Conservation (phyloP, 129 eudicot species). For the Tagetes erecta region DNA sequence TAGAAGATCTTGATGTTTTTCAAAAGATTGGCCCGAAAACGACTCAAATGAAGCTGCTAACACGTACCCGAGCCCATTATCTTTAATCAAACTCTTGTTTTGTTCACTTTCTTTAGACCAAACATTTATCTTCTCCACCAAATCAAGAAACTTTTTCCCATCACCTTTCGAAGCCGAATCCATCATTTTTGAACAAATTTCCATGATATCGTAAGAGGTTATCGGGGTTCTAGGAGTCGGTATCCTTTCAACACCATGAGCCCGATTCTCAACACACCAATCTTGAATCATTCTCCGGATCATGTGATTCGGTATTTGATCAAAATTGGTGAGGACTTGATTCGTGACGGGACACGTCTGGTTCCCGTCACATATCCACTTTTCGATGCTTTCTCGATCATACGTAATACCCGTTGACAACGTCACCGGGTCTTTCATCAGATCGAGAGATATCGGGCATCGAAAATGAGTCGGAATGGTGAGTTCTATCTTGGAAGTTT, state of each 20-base stretch:
- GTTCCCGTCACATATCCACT: constrained; percentile 68
- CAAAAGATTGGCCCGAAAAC: constrained; percentile 41
- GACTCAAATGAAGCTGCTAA: constrained; percentile 53
- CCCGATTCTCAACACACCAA: constrained; percentile 77
- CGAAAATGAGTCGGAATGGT: constrained; percentile 71
- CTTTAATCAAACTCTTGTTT: constrained; percentile 51
- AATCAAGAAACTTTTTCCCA: constrained; percentile 41
- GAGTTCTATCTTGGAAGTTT: constrained; percentile 44
- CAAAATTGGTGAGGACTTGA: constrained; percentile 47
- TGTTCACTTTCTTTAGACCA: constrained; percentile 77
- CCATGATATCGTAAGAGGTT: constrained; percentile 46
- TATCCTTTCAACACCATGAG: constrained; percentile 72
- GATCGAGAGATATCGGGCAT: constrained; percentile 86
- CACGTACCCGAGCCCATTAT: constrained; percentile 56
- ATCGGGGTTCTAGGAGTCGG: constrained; percentile 83
- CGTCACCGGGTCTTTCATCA: constrained; percentile 96
- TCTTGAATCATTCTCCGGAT: constrained; percentile 89
- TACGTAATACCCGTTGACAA: constrained; percentile 87
- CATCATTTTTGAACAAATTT: constrained; percentile 39
- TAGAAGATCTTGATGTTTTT: constrained; percentile 38
- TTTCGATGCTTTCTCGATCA: constrained; percentile 88
- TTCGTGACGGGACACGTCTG: constrained; percentile 84
- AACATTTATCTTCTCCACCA: constrained; percentile 48
- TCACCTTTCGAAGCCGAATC: constrained; percentile 32
- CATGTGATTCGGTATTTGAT: constrained; percentile 68